These are phyloP conservation scores for Hawksworthiomyces lignivorus DNA, from an alignment of 2,329 filamentous ascomycete species.

Conservation along the genomic window DNA sequence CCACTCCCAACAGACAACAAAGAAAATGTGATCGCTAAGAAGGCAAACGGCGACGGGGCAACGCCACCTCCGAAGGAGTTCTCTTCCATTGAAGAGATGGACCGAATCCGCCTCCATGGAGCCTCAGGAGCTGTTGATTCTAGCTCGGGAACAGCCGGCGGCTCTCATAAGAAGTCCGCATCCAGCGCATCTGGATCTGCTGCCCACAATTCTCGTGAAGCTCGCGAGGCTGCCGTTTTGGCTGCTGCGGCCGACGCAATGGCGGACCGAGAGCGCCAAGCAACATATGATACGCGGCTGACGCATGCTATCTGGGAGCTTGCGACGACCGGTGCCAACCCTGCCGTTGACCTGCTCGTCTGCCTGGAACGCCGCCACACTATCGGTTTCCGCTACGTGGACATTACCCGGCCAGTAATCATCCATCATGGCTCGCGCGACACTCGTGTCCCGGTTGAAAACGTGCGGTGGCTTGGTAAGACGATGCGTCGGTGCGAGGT, in stretches of 20 bases:
- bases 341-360: constrained; percentile 84
- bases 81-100: constrained; percentile 39
- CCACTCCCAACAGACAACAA: constrained; percentile 35
- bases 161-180: constrained; percentile 18
- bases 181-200: constrained; percentile 15
- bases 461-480: constrained; percentile 89
- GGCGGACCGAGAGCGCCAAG: constrained; percentile 63
- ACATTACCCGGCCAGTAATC: constrained; percentile 83
- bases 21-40: constrained; percentile 33
- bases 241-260: constrained; percentile 52
- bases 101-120: constrained; percentile 32
- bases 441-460: constrained; percentile 86
- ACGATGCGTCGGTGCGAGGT: constrained; percentile 93
- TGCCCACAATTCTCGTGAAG: constrained; percentile 9
- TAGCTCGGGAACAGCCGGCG: constrained; percentile 3
- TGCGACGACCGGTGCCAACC: constrained; percentile 85
- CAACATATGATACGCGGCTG: constrained; percentile 72
- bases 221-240: constrained; percentile 29
- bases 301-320: constrained; percentile 93
- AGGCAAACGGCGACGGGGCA: constrained; percentile 14
- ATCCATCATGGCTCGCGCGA: constrained; percentile 93
- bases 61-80: constrained; percentile 17
- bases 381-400: constrained; percentile 94
- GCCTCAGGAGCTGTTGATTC: constrained; percentile 5
- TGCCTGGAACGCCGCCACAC: constrained; percentile 85